Evolutionary conservation across 1,284 basidiomycete genomes (phyloP).

Genomic region (Boletus sp.): DNA sequence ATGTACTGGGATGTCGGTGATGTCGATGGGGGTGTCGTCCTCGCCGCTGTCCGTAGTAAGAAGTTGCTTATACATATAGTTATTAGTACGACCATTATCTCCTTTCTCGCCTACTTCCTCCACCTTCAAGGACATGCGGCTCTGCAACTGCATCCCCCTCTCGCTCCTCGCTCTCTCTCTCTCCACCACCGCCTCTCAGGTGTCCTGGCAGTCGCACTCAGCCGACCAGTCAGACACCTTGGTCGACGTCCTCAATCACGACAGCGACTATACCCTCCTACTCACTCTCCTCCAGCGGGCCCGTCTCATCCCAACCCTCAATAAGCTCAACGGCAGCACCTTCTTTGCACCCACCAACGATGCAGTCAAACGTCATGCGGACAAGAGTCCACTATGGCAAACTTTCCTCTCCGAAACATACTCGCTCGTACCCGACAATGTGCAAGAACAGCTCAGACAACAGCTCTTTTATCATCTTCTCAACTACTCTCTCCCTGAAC

Average conservation of each 20-base stretch:
- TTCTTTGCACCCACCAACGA: constrained; percentile 96
- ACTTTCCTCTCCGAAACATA: constrained; percentile 41
- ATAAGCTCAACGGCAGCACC: constrained; percentile 78
- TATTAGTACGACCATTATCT: neutral
- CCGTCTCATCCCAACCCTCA: constrained; percentile 89
- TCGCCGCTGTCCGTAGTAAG: constrained; percentile 6
- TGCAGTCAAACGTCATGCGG: constrained; percentile 63
- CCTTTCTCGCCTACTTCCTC: constrained; percentile 2
- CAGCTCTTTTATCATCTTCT: constrained; percentile 94
- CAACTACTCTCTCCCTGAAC: constrained; percentile 70
- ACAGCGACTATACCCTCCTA: constrained; percentile 79
- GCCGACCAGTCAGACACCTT: constrained; percentile 46
- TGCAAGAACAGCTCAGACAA: constrained; percentile 82
- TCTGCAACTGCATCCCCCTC: constrained; percentile 36
- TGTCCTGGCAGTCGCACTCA: constrained; percentile 26
- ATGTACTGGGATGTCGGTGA: constrained; percentile 31
- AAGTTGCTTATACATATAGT: constrained; percentile 7
- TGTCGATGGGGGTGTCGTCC: neutral
- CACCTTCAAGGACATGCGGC: constrained; percentile 34
- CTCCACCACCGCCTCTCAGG: constrained; percentile 32
- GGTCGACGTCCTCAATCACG: constrained; percentile 74
- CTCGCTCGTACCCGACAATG: constrained; percentile 65
- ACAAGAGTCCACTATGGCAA: constrained; percentile 49
- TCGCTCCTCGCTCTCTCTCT: constrained; percentile 37
- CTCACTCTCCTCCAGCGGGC: constrained; percentile 82